Conservation (phyloP, 108 stramenopile species). For the Nitzschia palea region DNA sequence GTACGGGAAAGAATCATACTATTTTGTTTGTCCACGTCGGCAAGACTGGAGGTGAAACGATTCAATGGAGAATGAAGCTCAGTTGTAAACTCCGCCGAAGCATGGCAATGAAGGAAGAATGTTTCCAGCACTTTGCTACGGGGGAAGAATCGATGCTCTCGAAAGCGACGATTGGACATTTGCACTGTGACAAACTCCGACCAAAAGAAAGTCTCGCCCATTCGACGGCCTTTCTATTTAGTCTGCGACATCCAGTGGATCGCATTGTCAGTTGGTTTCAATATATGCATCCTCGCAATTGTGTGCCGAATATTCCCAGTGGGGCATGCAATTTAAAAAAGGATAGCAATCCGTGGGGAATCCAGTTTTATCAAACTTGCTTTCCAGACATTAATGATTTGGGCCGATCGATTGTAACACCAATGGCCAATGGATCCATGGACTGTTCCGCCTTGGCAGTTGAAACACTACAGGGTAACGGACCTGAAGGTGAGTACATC, state of each 20-base stretch:
- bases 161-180: conserved; percentile 8
- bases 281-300: conserved; percentile 38
- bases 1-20: conserved; percentile 8
- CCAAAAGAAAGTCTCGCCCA: background rate
- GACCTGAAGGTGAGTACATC: conserved; percentile 11
- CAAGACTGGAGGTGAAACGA: conserved; percentile 42
- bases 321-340: conserved; percentile 31
- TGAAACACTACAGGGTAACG: conserved; percentile 13
- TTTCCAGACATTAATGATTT: conserved; percentile 30
- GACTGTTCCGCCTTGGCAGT: conserved; percentile 13
- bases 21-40: conserved; percentile 44
- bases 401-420: background rate
- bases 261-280: conserved; percentile 34
- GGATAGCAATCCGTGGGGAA: conserved; percentile 22
- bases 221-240: conserved; percentile 28
- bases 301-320: conserved; percentile 17
- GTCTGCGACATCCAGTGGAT: conserved; percentile 33
- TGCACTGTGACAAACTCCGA: conserved; percentile 20
- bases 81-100: conserved; percentile 21
- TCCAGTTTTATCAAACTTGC: conserved; percentile 30
- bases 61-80: conserved; percentile 30
- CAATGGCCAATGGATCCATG: background rate
- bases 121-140: conserved; percentile 13
- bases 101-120: background rate
- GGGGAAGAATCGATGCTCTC: conserved; percentile 6